Percentiles rank a stretch among this genome's conserved stretches.
phyloP scores from a whole-genome alignment of 441 rosid species.

The Gossypium schwendimanii region DNA sequence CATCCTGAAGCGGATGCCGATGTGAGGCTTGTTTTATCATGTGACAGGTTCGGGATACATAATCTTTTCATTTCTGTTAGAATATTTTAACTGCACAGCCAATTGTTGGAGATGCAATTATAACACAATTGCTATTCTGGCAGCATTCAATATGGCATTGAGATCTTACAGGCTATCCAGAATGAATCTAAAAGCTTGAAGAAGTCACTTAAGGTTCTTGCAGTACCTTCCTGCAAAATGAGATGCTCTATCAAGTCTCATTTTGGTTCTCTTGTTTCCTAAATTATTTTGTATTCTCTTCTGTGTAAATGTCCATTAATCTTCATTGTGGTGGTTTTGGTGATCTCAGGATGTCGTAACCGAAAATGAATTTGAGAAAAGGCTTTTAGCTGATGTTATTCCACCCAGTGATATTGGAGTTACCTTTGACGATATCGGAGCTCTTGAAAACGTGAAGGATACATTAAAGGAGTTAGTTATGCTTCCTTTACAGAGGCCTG shows the following conservation, averaged over 20 bases:
- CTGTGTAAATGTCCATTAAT: background rate
- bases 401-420: conserved; percentile 93
- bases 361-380: conserved; percentile 91
- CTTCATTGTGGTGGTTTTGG: conserved; percentile 14
- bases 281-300: background rate
- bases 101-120: conserved; percentile 16
- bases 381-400: conserved; percentile 84
- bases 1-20: conserved; percentile 55
- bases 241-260: background rate
- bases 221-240: background rate
- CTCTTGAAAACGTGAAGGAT: conserved; percentile 89
- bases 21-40: conserved; percentile 50
- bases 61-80: conserved; percentile 17
- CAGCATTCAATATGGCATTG: conserved; percentile 78
- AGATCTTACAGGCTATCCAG: conserved; percentile 57
- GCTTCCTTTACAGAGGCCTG: conserved; percentile 93
- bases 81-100: conserved; percentile 14
- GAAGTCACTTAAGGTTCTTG: conserved; percentile 74
- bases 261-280: background rate
- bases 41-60: conserved; percentile 57
- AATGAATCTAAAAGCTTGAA: conserved; percentile 75
- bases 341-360: conserved; percentile 73
- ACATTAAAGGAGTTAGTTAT: conserved; percentile 89
- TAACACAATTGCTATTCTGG: conserved; percentile 34
- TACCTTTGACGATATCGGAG: conserved; percentile 86